Evolutionary conservation across 306 rosid genomes (phyloP).

Genomic region (Cicer chorassanicum): DNA sequence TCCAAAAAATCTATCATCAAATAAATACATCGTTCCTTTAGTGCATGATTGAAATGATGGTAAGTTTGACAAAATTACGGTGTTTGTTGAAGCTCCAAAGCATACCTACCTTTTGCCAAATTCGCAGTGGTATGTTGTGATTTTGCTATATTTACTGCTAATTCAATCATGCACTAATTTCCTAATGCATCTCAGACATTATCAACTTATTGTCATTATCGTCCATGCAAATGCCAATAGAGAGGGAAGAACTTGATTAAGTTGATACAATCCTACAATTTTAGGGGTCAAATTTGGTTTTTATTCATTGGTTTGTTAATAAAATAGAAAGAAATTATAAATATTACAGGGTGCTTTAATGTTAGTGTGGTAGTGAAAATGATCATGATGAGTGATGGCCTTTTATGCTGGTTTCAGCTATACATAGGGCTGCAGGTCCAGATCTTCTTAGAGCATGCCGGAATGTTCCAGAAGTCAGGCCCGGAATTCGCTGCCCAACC

Average conservation of each 20-base stretch:
- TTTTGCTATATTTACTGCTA: too few relatives aligned
- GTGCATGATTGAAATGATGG: too few relatives aligned
- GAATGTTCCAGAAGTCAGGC: constrained; percentile 69
- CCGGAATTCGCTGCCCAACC: constrained; percentile 82
- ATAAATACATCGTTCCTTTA: too few relatives aligned
- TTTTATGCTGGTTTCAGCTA: constrained; percentile 53
- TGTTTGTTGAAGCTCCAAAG: too few relatives aligned
- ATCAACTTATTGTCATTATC: too few relatives aligned
- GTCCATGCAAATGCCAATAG: background rate
- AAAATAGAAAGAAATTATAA: background rate
- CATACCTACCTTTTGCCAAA: too few relatives aligned
- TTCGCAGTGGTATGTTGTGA: too few relatives aligned
- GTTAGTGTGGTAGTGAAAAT: background rate
- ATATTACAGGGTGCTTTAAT: background rate
- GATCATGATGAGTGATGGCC: background rate
- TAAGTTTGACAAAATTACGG: too few relatives aligned
- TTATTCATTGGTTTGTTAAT: background rate
- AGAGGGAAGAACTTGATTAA: background rate
- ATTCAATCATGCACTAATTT: too few relatives aligned
- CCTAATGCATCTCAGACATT: too few relatives aligned
- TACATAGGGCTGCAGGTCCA: constrained; percentile 87
- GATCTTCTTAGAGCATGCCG: constrained; percentile 76
- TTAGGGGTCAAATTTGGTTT: background rate
- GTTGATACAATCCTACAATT: background rate
- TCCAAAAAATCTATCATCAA: too few relatives aligned